phyloP scores from a whole-genome alignment of 2,329 filamentous ascomycete genomes.

The Thielaviopsis punctulata region DNA sequence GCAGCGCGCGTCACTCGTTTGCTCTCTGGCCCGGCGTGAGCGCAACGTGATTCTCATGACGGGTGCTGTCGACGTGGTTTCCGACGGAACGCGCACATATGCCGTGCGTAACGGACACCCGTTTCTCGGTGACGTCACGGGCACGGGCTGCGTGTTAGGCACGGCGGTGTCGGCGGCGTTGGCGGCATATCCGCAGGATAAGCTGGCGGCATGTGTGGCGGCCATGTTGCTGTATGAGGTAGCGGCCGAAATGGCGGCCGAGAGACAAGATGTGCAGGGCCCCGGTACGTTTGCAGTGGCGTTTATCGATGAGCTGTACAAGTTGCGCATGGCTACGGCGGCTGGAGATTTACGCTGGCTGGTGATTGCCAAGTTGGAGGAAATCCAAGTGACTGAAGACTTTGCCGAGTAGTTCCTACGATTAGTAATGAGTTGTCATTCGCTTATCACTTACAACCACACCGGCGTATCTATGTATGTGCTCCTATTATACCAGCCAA shows the following conservation, averaged over 20 bases:
- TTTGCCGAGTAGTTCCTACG: neutral
- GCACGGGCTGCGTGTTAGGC: constrained; percentile 72
- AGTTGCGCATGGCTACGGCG: constrained; percentile 30
- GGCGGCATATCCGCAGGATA: constrained; percentile 43
- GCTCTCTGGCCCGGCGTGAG: constrained; percentile 48
- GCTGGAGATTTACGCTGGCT: constrained; percentile 34
- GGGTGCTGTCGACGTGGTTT: constrained; percentile 58
- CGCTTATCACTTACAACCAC: too few relatives aligned
- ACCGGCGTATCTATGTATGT: too few relatives aligned
- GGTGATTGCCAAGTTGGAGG: constrained; percentile 29
- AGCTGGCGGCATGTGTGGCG: constrained; percentile 54
- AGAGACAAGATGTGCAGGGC: constrained; percentile 47
- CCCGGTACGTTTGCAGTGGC: constrained; percentile 76
- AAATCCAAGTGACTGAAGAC: constrained; percentile 14
- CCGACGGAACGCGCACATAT: constrained; percentile 52
- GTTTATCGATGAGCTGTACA: constrained; percentile 57
- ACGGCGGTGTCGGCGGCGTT: constrained; percentile 51
- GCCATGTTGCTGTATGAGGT: constrained; percentile 62
- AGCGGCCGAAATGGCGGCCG: constrained; percentile 52
- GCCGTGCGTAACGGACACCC: constrained; percentile 62
- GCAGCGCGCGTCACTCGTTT: constrained; percentile 43
- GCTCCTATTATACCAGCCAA: neutral
- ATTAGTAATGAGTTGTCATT: too few relatives aligned
- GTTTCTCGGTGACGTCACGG: constrained; percentile 53
- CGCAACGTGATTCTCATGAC: constrained; percentile 63